These are phyloP conservation scores for Phytophthora palmivora DNA, from an alignment of 352 stramenopile species.

Conservation along the genomic window DNA sequence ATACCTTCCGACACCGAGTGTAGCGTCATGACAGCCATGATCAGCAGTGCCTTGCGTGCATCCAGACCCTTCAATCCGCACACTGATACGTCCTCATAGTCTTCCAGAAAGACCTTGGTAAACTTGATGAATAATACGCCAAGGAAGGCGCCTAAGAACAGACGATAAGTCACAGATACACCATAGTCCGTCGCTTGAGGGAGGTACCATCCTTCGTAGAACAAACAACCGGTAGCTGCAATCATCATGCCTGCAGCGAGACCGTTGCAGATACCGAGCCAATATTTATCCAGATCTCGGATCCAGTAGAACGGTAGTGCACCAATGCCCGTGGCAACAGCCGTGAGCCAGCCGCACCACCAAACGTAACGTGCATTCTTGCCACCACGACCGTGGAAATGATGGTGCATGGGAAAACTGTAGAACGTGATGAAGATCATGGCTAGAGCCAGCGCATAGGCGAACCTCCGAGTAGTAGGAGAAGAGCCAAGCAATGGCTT, in stretches of 20 bases:
- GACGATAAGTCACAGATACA: conserved; percentile 77
- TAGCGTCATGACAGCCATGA: conserved; percentile 99
- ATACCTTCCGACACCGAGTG: conserved; percentile 98
- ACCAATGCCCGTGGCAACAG: conserved; percentile 94
- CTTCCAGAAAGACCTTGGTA: conserved; percentile 94
- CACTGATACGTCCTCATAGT: conserved; percentile 95
- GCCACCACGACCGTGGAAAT: conserved; percentile 33
- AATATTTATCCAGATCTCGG: conserved; percentile 93
- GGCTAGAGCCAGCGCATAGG: conserved; percentile 53
- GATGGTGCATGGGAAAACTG: conserved; percentile 52
- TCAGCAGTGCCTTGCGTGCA: conserved; percentile 94
- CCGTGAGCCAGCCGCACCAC: conserved; percentile 98
- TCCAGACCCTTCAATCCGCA: conserved; percentile 82
- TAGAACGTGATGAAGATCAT: conserved; percentile 76
- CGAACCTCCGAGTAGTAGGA: conserved; percentile 20
- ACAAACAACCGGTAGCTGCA: conserved; percentile 94
- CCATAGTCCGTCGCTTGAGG: conserved; percentile 74
- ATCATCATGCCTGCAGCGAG: conserved; percentile 99
- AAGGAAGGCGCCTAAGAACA: conserved; percentile 89
- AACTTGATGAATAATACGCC: conserved; percentile 97
- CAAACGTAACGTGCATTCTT: conserved; percentile 93
- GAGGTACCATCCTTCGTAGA: conserved; percentile 93
- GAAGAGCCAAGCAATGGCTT: conserved; percentile 28
- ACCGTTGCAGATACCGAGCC: conserved; percentile 94
- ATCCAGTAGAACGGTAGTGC: conserved; percentile 96